These are phyloP conservation scores for Colletotrichum gloeosporioides DNA, from an alignment of 2,329 filamentous ascomycete genomes.

Conservation along the genomic window DNA sequence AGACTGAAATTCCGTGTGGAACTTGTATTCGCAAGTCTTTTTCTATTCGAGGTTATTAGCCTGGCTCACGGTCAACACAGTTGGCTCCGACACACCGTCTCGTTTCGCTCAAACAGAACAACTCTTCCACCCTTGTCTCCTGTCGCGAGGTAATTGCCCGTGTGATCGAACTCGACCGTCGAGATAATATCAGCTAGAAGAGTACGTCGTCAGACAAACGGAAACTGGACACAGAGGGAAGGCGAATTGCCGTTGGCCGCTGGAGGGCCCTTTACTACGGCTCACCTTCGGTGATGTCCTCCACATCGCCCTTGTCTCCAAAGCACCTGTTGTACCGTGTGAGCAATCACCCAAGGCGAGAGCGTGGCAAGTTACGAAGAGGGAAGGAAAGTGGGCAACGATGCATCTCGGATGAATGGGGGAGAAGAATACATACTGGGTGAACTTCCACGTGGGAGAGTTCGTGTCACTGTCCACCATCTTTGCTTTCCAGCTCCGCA, in stretches of 20 bases:
- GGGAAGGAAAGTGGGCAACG: neutral
- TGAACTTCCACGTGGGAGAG: constrained; percentile 99
- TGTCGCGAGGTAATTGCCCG: constrained; percentile 88
- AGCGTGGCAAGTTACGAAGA: neutral
- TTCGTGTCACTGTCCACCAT: constrained; percentile 97
- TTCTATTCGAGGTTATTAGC: constrained; percentile 67
- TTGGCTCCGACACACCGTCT: constrained; percentile 72
- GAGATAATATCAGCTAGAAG: constrained; percentile 84
- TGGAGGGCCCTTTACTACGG: neutral
- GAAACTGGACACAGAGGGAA: constrained; percentile 1
- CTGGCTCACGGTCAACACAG: neutral
- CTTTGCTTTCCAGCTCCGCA: constrained; percentile 49
- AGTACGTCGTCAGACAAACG: constrained; percentile 30
- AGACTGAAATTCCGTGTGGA: constrained; percentile 99
- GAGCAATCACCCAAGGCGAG: constrained; percentile 25
- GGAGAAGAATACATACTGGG: constrained; percentile 74
- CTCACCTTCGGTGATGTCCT: constrained; percentile 96
- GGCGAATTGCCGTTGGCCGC: neutral
- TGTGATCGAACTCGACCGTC: constrained; percentile 90
- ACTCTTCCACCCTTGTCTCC: constrained; percentile 88
- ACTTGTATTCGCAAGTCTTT: constrained; percentile 99
- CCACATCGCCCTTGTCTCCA: constrained; percentile 98
- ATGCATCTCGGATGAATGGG: neutral
- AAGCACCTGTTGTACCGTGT: constrained; percentile 75
- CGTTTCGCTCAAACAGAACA: constrained; percentile 89